These are phyloP conservation scores for Aspergillus haitiensis DNA, from an alignment of 495 filamentous ascomycete genomes.

Conservation along the genomic window DNA sequence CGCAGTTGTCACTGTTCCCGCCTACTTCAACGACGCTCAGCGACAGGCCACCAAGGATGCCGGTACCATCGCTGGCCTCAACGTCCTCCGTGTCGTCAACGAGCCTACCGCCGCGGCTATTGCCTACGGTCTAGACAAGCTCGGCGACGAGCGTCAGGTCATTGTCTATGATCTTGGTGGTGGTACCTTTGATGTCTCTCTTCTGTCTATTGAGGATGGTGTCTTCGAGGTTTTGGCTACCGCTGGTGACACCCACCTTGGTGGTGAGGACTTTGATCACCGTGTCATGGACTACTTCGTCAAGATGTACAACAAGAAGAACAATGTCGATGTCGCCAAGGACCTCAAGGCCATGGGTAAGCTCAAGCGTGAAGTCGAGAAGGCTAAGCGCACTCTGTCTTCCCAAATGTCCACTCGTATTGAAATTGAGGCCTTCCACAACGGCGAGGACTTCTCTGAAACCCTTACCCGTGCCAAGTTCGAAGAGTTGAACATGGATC, in stretches of 20 bases:
- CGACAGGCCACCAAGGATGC: constrained; percentile 98
- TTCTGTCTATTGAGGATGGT: constrained; percentile 93
- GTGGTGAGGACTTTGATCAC: constrained; percentile 99
- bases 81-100: constrained; percentile 97
- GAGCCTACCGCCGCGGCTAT: constrained; percentile 88
- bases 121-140: constrained; percentile 86
- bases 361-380: constrained; percentile 99
- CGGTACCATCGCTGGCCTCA: constrained; percentile 89
- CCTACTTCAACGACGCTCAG: constrained; percentile 99
- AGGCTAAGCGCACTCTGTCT: constrained; percentile 98
- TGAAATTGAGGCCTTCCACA: constrained; percentile 96
- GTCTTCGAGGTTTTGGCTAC: constrained; percentile 98
- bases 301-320: constrained; percentile 99
- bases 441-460: constrained; percentile 97
- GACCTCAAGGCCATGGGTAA: constrained; percentile 99
- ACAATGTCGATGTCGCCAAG: constrained; percentile 87
- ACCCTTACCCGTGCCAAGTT: constrained; percentile 98
- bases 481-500: constrained; percentile 96
- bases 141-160: constrained; percentile 81
- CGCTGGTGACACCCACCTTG: constrained; percentile 98
- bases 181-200: constrained; percentile 99
- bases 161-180: constrained; percentile 98
- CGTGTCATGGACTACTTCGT: constrained; percentile 95
- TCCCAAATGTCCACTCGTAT: constrained; percentile 98
- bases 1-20: constrained; percentile 95